phyloP scores from a whole-genome alignment of 441 rosid genomes.

The Arabidopsis hybrid region DNA sequence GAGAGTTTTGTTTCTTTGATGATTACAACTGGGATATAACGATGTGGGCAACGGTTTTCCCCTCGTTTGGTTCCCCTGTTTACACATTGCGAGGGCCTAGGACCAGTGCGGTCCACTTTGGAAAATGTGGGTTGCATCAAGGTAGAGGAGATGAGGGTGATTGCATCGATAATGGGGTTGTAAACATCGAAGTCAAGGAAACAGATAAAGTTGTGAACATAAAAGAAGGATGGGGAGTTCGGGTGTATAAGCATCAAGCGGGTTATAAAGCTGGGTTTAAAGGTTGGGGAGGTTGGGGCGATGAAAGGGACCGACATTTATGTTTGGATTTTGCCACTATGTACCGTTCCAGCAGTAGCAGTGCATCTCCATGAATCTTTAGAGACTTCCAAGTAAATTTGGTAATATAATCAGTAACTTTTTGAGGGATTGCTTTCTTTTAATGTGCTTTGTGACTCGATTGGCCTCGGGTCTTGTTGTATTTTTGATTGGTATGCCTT shows the following conservation, averaged over 20 bases:
- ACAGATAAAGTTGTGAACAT: constrained; percentile 65
- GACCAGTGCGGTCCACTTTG: constrained; percentile 94
- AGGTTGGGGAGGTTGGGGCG: constrained; percentile 99
- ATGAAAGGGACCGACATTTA: constrained; percentile 72
- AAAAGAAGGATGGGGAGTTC: constrained; percentile 67
- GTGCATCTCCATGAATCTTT: constrained; percentile 37
- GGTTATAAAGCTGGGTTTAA: constrained; percentile 96
- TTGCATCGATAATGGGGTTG: constrained; percentile 79
- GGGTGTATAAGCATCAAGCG: constrained; percentile 62
- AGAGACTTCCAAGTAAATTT: constrained; percentile 23
- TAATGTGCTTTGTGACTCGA: not conserved
- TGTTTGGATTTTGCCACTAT: constrained; percentile 80
- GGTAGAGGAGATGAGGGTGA: constrained; percentile 66
- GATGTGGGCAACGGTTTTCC: constrained; percentile 97
- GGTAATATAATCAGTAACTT: constrained; percentile 3
- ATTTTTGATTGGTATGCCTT: constrained; percentile 28
- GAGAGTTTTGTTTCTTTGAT: constrained; percentile 86
- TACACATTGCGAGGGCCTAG: constrained; percentile 86
- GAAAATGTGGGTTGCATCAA: constrained; percentile 98
- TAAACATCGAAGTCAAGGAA: constrained; percentile 66
- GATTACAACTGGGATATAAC: constrained; percentile 99
- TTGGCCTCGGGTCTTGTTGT: constrained; percentile 6
- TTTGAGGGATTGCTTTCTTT: not conserved
- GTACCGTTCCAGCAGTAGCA: constrained; percentile 51
- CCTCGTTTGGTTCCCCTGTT: constrained; percentile 87